Percentiles rank a stretch among this genome's conserved stretches.
phyloP scores from a whole-genome alignment of 2,329 filamentous ascomycete species.

The Cadophora luteo-olivacea region DNA sequence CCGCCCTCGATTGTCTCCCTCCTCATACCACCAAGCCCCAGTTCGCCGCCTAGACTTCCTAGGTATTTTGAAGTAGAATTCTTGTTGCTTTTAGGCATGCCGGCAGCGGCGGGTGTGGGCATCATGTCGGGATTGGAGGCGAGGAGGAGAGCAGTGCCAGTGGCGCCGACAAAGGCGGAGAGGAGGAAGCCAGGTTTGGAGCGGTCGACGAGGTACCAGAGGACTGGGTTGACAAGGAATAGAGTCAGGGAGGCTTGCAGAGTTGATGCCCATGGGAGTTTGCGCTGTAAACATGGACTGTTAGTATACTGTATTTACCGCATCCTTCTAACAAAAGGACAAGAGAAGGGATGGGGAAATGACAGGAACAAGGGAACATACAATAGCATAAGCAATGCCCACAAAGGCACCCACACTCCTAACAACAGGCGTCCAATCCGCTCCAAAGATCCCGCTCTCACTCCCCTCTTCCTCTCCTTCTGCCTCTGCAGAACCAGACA shows the following conservation, averaged over 20 bases:
- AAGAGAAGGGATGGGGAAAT: no score
- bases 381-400: slow-evolving; percentile 81
- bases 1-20: slow-evolving; percentile 73
- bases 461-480: slow-evolving; percentile 35
- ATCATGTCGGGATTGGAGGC: slow-evolving; percentile 80
- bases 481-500: slow-evolving; percentile 34
- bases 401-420: slow-evolving; percentile 74
- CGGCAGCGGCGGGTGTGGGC: slow-evolving; percentile 62
- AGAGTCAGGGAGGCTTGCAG: slow-evolving; percentile 92
- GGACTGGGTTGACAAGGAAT: slow-evolving; percentile 86
- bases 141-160: slow-evolving; percentile 77
- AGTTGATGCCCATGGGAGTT: slow-evolving; percentile 91
- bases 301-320: slow-evolving; percentile 10
- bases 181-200: slow-evolving; percentile 84
- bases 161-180: slow-evolving; percentile 74
- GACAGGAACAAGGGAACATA: slow-evolving; percentile 57
- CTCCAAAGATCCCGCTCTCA: slow-evolving; percentile 51
- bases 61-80: slow-evolving; percentile 25
- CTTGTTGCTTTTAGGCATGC: slow-evolving; percentile 27
- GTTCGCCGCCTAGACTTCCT: slow-evolving; percentile 24
- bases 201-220: slow-evolving; percentile 97
- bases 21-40: slow-evolving; percentile 60
- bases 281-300: slow-evolving; percentile 69
- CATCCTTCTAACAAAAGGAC: not conserved
- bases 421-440: slow-evolving; percentile 78